phyloP scores from a whole-genome alignment of 176 grass and related monocot species.

The Calamus simplicifolius region DNA sequence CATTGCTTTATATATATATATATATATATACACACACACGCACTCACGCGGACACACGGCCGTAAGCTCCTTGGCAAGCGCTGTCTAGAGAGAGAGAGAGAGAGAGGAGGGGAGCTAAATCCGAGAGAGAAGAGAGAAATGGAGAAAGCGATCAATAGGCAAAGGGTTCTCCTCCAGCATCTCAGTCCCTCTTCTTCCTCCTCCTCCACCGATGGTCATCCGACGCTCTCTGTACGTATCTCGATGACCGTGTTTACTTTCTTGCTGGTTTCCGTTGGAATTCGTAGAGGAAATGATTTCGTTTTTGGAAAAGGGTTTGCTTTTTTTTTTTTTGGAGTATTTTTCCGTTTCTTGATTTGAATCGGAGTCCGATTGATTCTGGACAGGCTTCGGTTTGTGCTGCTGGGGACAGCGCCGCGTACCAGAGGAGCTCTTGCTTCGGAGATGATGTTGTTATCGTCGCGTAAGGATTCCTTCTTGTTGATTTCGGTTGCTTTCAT shows the following conservation, averaged over 20 bases:
- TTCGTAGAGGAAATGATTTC: neutral
- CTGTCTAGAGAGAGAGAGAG: neutral
- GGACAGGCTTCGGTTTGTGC: conserved; percentile 54
- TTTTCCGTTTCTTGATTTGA: neutral
- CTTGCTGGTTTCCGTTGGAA: neutral
- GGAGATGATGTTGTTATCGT: conserved; percentile 94
- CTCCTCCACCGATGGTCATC: neutral
- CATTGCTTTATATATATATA: too few species aligned
- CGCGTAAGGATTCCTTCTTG: conserved; percentile 44
- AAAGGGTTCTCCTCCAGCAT: conserved; percentile 68
- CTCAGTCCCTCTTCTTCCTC: conserved; percentile 34
- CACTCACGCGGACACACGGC: too few species aligned
- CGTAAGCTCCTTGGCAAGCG: too few species aligned
- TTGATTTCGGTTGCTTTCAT: neutral
- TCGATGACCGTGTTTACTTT: conserved; percentile 18
- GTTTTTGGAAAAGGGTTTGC: neutral
- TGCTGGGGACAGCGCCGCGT: conserved; percentile 48
- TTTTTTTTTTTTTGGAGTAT: neutral
- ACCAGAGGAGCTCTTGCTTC: conserved; percentile 45
- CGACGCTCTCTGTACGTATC: conserved; percentile 1
- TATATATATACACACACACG: too few species aligned
- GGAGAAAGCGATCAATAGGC: conserved; percentile 84
- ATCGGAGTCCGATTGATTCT: neutral
- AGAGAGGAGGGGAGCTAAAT: neutral
- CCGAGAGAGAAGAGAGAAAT: conserved; percentile 23